Conservation (phyloP, 2,329 filamentous ascomycete species). For the Cladophialophora psammophila region DNA sequence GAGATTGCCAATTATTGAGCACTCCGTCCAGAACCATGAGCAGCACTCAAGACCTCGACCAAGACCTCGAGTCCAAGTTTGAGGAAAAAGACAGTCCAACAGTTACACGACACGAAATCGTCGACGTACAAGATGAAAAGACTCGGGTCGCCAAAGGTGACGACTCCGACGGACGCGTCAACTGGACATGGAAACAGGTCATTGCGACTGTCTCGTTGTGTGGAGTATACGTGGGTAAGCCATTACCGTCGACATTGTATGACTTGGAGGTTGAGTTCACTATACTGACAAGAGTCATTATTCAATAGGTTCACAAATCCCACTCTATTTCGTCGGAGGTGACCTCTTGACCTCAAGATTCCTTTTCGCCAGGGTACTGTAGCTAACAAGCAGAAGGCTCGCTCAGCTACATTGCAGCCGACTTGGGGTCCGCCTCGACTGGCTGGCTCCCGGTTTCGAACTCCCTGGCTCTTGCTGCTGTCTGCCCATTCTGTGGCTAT, state of each 20-base stretch:
- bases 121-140: conserved; percentile 9
- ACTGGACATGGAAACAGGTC: conserved; percentile 31
- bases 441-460: conserved; percentile 33
- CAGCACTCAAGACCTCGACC: conserved; percentile 9
- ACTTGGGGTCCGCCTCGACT: conserved; percentile 25
- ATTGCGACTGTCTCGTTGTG: conserved; percentile 25
- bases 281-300: conserved; percentile 62
- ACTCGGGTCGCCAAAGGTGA: conserved; percentile 23
- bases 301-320: conserved; percentile 54
- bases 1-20: not conserved
- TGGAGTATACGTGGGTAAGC: conserved; percentile 27
- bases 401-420: conserved; percentile 30
- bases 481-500: conserved; percentile 36
- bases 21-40: not conserved
- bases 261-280: not conserved
- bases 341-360: conserved; percentile 58
- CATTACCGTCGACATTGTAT: no score
- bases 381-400: conserved; percentile 38
- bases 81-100: conserved; percentile 12
- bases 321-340: conserved; percentile 36
- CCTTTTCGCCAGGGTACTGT: conserved; percentile 59
- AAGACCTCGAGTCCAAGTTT: conserved; percentile 9
- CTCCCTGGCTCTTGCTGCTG: conserved; percentile 32
- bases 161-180: conserved; percentile 26
- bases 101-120: conserved; percentile 6